Evolutionary conservation across 1,284 basidiomycete species (phyloP), one percentile per base, ranked within the genome.

Genomic region (Sporisorium sorghi): DNA sequence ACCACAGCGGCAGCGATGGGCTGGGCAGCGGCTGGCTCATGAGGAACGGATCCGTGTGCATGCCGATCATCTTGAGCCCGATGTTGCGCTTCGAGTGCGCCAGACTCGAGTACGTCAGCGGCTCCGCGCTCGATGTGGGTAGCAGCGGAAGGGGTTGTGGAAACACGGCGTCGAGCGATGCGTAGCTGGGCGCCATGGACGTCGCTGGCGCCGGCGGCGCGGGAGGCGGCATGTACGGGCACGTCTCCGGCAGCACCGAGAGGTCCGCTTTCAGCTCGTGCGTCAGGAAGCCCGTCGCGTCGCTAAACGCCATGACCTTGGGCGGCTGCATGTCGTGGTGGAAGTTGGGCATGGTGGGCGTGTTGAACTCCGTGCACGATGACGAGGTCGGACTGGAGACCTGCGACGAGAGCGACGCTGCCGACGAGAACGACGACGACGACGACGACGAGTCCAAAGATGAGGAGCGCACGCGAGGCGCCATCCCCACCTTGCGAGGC

Each of bases 21-120:
- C 69, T 72, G 2, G 69, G 63, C 8, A 72, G 60, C 10, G 69
- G 56, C 40, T 72, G 69, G 28, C 63, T 72, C 56, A 66, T 59
- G 19, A 72, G 69, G 44, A 72, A 66, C 10, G 69, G 63, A 30
- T 72, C 69, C 1, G 69, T 58, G 43, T 61, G 69, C 48, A 72
- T 55, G 5, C 63, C 63, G 6, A 56, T 35, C 23, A 59, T 54
- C 50, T 65, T 72, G 55, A 72, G 56, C 2, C 56, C 63, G 3
- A 49, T 46, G 61, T 53, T 60, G 33, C 57, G 53, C 21, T 43
- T n/a, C 17, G 28, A 30, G 26, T 14, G 24, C 19, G 53, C 67
- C 17, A 60, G 19, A 23, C 39, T 56, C 9, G 60, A 53, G 44
- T 60, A 70, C 17, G 67, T 64, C 24, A 64, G 44, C 8, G 58